phyloP scores from a whole-genome alignment of 805 yeast genomes.

The Barnettozyma wickerhamii region DNA sequence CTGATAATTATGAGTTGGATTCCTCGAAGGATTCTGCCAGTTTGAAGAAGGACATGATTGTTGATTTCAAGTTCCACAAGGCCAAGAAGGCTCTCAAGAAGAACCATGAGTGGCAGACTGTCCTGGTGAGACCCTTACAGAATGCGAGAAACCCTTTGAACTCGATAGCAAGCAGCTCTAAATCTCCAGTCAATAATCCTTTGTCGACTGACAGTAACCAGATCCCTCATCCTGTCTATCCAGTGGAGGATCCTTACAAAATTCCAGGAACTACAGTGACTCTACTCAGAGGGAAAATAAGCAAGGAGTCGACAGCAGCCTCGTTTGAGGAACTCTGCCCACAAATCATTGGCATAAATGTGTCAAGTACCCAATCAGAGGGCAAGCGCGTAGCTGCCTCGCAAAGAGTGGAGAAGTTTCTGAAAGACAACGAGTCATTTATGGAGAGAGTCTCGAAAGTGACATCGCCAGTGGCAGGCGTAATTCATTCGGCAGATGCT shows the following conservation, averaged over 20 bases:
- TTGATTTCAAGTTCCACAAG: conserved; percentile 5
- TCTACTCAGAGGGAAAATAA: not conserved
- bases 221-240: conserved; percentile 2
- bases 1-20: not conserved
- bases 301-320: too few species aligned
- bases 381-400: too few species aligned
- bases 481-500: not conserved
- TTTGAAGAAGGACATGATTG: not conserved
- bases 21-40: not conserved
- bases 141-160: not conserved
- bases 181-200: not conserved
- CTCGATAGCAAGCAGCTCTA: conserved; percentile 1
- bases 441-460: not conserved
- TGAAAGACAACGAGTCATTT: conserved; percentile 4
- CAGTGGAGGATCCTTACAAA: conserved; percentile 6
- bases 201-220: not conserved
- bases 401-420: conserved; percentile 4
- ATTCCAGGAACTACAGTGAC: not conserved
- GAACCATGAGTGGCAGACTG: not conserved
- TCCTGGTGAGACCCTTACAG: conserved; percentile 6
- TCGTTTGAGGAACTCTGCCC: too few species aligned
- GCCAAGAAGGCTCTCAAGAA: not conserved
- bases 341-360: not conserved
- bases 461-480: not conserved
- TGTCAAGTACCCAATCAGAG: too few species aligned